Evolutionary conservation across 1,284 basidiomycete species (phyloP).

Genomic region (Trametes sp.): DNA sequence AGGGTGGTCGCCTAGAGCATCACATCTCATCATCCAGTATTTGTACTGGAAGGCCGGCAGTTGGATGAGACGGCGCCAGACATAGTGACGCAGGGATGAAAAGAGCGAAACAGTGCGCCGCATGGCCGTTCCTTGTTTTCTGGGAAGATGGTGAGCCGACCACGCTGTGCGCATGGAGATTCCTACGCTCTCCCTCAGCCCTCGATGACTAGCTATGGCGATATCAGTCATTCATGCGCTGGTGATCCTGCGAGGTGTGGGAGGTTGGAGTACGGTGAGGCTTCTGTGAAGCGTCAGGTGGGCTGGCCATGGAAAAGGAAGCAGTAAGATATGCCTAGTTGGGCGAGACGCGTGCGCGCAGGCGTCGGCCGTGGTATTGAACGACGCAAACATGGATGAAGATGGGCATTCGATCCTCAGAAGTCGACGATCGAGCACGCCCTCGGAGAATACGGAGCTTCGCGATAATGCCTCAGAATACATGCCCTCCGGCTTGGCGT

Average conservation of each 20-base stretch:
- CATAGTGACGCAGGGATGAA: background rate
- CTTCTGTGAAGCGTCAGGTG: background rate
- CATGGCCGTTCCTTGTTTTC: background rate
- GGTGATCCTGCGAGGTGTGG: background rate
- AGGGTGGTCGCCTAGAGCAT: constrained; percentile 4
- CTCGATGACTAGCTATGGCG: background rate
- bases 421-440: background rate
- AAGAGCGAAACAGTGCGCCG: background rate
- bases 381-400: background rate
- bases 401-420: background rate
- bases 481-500: background rate
- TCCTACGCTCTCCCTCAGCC: background rate
- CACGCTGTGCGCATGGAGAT: background rate
- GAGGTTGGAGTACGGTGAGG: background rate
- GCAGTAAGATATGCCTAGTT: background rate
- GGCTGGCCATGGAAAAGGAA: background rate
- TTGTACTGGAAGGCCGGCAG: background rate
- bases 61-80: background rate
- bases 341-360: background rate
- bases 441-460: background rate
- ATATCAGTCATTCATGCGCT: background rate
- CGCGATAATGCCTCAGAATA: background rate
- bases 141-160: background rate
- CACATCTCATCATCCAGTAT: background rate
- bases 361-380: background rate